Evolutionary conservation across 345 rosid species (phyloP).

Genomic region (Bruguiera gymnorhiza): DNA sequence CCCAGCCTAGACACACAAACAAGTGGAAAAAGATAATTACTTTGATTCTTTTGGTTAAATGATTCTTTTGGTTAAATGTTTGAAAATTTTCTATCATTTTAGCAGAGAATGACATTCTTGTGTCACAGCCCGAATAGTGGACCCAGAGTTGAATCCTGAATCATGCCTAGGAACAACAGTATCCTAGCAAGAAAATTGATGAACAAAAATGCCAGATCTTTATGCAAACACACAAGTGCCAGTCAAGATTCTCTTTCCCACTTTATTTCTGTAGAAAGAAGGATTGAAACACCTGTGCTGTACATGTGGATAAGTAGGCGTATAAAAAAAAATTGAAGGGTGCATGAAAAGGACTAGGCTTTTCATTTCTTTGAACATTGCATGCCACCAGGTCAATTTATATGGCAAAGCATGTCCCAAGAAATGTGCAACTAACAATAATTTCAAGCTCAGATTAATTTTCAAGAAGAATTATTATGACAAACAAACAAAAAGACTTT

Average conservation of each 20-base stretch:
- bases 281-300: background rate
- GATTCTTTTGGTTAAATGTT: background rate
- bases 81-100: background rate
- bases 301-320: background rate
- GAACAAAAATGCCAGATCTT: background rate
- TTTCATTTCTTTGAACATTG: background rate
- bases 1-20: background rate
- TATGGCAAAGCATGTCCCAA: background rate
- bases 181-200: too few relatives aligned
- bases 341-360: background rate
- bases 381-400: slow-evolving; percentile 1
- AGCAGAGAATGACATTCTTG: background rate
- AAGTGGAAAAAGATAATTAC: slow-evolving; percentile 1
- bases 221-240: background rate
- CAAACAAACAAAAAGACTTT: background rate
- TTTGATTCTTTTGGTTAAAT: background rate
- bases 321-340: background rate
- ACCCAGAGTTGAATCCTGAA: background rate
- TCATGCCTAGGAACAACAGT: background rate
- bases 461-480: too few relatives aligned
- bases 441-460: too few relatives aligned
- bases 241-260: background rate
- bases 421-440: background rate
- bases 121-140: background rate
- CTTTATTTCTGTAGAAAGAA: background rate